phyloP scores from a whole-genome alignment of 257 asterid genomes.

The Salvia splendens region DNA sequence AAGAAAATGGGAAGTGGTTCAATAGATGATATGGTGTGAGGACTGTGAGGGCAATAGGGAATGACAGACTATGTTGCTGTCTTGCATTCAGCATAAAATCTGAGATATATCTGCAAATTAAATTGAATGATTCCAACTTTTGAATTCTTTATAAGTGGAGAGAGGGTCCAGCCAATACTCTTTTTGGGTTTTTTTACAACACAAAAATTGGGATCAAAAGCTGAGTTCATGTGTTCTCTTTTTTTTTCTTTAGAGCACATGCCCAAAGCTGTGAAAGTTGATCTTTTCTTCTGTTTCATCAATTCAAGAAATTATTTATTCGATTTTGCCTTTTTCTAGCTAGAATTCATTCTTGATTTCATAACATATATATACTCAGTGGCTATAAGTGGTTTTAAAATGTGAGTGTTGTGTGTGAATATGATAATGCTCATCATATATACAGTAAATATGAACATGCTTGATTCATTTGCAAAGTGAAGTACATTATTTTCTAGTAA shows the following conservation, averaged over 20 bases:
- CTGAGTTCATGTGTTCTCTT: constrained; percentile 31
- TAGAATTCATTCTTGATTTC: too few species aligned
- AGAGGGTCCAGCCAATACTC: constrained; percentile 30
- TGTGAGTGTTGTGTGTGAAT: too few species aligned
- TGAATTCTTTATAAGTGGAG: constrained; percentile 41
- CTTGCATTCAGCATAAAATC: constrained; percentile 61
- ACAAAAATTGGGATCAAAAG: constrained; percentile 36
- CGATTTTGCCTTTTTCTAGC: too few species aligned
- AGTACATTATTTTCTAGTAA: too few species aligned
- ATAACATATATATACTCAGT: too few species aligned
- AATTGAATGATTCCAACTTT: constrained; percentile 64
- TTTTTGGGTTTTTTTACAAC: constrained; percentile 38
- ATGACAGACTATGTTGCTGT: constrained; percentile 35
- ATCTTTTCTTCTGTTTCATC: not conserved
- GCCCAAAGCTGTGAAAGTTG: constrained; percentile 36
- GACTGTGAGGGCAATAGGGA: not conserved
- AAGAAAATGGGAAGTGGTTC: not conserved
- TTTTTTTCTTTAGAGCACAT: constrained; percentile 36
- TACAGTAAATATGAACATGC: too few species aligned
- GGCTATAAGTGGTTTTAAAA: too few species aligned
- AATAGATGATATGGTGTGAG: not conserved
- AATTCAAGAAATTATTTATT: constrained; percentile 2
- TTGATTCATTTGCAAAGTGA: too few species aligned
- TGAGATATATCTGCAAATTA: constrained; percentile 34
- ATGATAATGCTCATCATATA: too few species aligned